Base-by-base conservation (phyloP, 2,329 filamentous ascomycete genomes). In the Aspergillus caelatus region DNA sequence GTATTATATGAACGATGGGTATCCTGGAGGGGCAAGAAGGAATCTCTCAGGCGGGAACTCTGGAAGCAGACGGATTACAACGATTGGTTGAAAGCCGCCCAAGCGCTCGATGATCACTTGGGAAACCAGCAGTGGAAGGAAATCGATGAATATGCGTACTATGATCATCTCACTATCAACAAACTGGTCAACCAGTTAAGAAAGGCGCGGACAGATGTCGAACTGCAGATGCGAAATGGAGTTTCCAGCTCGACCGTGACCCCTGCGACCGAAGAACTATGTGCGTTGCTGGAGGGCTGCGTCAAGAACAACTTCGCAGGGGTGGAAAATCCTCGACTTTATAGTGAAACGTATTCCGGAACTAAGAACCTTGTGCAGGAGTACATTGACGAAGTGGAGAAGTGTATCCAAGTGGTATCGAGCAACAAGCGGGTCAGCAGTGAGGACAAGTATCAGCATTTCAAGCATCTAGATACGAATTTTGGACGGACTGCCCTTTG, bases 301-400 rank as follows among this genome's bases (percentile, higher is more conserved):
- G 91, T 97, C 71, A 99, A 97, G 85, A 96, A 94, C 79, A 98
- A 99, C 75, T 99, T 98, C 78, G 93, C 92, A 21, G 95, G 95
- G 0, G 89, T 97, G 16, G 95, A 99, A 78, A 98, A 97, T 72
- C 89, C 94, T 11, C 87, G 93, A 60, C 81, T 99, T n/a, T 99
- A 99, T 77, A 96, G 92, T 72, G 94, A 98, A 80, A 96, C 94
- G 3, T 99, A 99, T 75, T 97, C 93, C 71, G 95, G 95, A 36
- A 98, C 95, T n/a, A 99, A 99, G 78, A 88, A 95, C 65, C 79
- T 97, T 67, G 92, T 97, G 34, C 95, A 98, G 78, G 89, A 89
- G 61, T 98, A 94, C 73, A 82, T 97, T 52, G 92, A 97, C 65
- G 94, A 98, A 55, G 71, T 75, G 23, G 71, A 76, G 61, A 67